Conservation (phyloP, 306 rosid species). For the Purshia tridentata region DNA sequence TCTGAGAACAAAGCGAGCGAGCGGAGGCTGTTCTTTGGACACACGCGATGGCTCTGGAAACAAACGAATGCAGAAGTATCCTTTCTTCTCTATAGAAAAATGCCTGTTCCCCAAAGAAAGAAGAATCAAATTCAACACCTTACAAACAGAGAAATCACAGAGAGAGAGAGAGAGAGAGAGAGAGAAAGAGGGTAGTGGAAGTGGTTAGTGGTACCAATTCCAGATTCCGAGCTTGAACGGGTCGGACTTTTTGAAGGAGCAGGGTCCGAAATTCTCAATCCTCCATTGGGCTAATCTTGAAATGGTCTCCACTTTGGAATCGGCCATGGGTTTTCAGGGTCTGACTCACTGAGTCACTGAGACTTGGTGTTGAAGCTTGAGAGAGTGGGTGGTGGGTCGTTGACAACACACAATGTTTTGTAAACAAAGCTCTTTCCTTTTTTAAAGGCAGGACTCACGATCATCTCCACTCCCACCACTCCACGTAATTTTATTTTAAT, state of each 20-base stretch:
- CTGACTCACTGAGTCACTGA: no score
- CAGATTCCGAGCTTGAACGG: conserved; percentile 86
- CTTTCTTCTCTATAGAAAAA: conserved; percentile 67
- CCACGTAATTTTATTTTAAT: no score
- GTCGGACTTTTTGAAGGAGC: conserved; percentile 63
- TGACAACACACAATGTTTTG: no score
- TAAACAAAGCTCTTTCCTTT: no score
- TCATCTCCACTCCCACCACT: no score
- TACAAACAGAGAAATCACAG: not conserved
- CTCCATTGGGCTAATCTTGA: conserved; percentile 84
- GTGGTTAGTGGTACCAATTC: conserved; percentile 56
- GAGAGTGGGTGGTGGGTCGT: no score
- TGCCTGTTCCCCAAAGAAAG: conserved; percentile 40
- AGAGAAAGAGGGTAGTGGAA: not conserved
- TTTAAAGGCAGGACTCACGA: no score
- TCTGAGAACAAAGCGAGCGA: conserved; percentile 72
- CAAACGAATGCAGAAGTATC: conserved; percentile 58
- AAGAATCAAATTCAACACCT: conserved; percentile 8
- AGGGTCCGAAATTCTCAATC: conserved; percentile 70
- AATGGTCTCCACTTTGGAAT: conserved; percentile 65
- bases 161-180: not conserved
- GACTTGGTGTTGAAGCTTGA: no score
- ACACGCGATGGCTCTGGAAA: conserved; percentile 72
- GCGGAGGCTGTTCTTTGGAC: conserved; percentile 73
- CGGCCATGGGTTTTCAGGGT: conserved; percentile 38